Conservation (phyloP, 179 eudicot species). For the Pouteria campechiana region DNA sequence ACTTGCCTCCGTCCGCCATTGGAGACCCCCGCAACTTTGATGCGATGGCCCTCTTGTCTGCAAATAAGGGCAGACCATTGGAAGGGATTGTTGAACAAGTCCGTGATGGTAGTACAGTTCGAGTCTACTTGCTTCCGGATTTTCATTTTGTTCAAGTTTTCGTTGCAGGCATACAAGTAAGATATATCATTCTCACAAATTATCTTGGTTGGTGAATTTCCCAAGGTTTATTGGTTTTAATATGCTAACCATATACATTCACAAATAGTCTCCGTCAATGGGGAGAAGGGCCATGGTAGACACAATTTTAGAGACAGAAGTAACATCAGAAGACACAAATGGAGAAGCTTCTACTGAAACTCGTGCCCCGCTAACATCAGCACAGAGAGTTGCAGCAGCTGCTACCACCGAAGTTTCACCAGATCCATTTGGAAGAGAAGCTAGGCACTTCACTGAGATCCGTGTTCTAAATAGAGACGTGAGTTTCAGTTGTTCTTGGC, state of each 20-base stretch:
- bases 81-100: constrained; percentile 90
- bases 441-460: constrained; percentile 87
- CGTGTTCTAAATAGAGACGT: constrained; percentile 92
- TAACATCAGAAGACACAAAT: constrained; percentile 39
- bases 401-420: constrained; percentile 49
- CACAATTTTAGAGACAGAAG: constrained; percentile 26
- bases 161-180: constrained; percentile 87
- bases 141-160: constrained; percentile 90
- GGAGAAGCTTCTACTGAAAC: constrained; percentile 53
- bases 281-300: constrained; percentile 63
- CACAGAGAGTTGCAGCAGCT: constrained; percentile 65
- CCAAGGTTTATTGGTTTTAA: too few relatives aligned
- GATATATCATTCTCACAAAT: too few relatives aligned
- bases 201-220: too few relatives aligned
- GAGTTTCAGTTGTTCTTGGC: constrained; percentile 9
- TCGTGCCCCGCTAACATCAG: constrained; percentile 62
- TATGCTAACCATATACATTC: too few relatives aligned
- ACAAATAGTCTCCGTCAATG: constrained; percentile 81
- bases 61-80: constrained; percentile 70
- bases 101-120: constrained; percentile 92
- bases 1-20: constrained; percentile 83
- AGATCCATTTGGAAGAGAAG: constrained; percentile 85
- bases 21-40: constrained; percentile 70
- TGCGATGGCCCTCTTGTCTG: constrained; percentile 39
- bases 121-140: constrained; percentile 87